Evolutionary conservation across 108 stramenopile genomes (phyloP).

Genomic region (Seminavis robusta): DNA sequence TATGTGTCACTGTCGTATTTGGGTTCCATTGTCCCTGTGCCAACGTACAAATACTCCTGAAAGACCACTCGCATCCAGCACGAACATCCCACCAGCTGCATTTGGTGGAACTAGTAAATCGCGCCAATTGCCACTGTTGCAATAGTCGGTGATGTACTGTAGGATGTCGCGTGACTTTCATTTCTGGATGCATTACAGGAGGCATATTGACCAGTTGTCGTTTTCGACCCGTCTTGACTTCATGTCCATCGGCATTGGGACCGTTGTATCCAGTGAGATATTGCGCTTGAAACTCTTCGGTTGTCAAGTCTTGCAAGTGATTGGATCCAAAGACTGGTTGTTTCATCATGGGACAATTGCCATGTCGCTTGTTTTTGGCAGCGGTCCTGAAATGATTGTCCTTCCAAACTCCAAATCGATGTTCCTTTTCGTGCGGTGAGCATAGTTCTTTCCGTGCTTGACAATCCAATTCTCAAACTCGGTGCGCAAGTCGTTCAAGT

Average conservation of each 20-base stretch:
- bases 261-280: constrained; percentile 78
- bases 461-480: constrained; percentile 76
- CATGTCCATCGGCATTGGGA: no score
- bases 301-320: constrained; percentile 69
- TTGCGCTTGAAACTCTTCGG: constrained; percentile 65
- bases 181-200: constrained; percentile 11
- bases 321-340: constrained; percentile 79
- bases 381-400: constrained; percentile 71
- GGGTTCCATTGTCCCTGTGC: constrained; percentile 71
- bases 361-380: constrained; percentile 70
- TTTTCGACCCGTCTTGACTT: no score
- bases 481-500: constrained; percentile 20
- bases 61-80: constrained; percentile 65
- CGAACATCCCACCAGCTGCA: constrained; percentile 72
- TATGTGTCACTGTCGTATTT: constrained; percentile 44
- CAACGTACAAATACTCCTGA: constrained; percentile 39
- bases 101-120: not conserved
- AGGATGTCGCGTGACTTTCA: constrained; percentile 5
- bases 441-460: constrained; percentile 59
- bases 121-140: not conserved
- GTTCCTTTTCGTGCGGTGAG: constrained; percentile 60
- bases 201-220: not conserved
- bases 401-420: constrained; percentile 74
- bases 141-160: constrained; percentile 27
- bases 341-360: constrained; percentile 75